These are phyloP conservation scores for Bacterosira constricta DNA, from an alignment of 108 stramenopile genomes.

Conservation along the genomic window DNA sequence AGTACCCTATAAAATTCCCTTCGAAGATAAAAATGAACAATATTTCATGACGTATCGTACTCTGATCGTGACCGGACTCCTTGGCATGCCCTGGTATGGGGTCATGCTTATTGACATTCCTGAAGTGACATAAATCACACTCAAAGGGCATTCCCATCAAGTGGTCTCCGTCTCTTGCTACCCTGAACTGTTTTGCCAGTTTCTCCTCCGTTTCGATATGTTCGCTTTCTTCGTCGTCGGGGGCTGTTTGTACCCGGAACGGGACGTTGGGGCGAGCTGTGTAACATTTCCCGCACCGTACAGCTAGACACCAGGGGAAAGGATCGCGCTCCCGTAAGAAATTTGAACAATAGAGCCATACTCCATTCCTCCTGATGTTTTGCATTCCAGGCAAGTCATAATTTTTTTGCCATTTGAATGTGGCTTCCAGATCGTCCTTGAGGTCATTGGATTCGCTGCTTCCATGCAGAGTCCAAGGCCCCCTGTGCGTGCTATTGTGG, in stretches of 20 bases:
- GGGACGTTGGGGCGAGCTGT: not conserved
- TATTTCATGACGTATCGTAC: too few species aligned
- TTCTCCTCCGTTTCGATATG: not conserved
- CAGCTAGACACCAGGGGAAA: conserved; percentile 34
- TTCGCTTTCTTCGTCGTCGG: conserved; percentile 15
- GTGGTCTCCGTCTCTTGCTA: conserved; percentile 43
- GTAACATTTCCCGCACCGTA: conserved; percentile 50
- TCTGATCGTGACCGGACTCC: too few species aligned
- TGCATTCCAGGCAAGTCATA: not conserved
- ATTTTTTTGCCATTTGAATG: conserved; percentile 22
- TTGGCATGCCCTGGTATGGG: not conserved
- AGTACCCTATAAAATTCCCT: too few species aligned
- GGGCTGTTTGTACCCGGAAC: conserved; percentile 7
- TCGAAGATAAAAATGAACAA: too few species aligned
- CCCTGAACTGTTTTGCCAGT: not conserved
- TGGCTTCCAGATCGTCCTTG: not conserved
- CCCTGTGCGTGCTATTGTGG: not conserved
- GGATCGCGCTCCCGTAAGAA: not conserved
- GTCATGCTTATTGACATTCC: conserved; percentile 27
- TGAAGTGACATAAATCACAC: too few species aligned
- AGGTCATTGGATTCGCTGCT: not conserved
- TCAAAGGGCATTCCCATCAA: conserved; percentile 47
- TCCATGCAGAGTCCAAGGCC: not conserved
- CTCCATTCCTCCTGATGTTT: not conserved
- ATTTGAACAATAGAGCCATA: not conserved